A percentile compares a stretch with the other conserved stretches of the same genome.
Conservation (phyloP, 495 filamentous ascomycete species). For the Aspergillus cavernicola region DNA sequence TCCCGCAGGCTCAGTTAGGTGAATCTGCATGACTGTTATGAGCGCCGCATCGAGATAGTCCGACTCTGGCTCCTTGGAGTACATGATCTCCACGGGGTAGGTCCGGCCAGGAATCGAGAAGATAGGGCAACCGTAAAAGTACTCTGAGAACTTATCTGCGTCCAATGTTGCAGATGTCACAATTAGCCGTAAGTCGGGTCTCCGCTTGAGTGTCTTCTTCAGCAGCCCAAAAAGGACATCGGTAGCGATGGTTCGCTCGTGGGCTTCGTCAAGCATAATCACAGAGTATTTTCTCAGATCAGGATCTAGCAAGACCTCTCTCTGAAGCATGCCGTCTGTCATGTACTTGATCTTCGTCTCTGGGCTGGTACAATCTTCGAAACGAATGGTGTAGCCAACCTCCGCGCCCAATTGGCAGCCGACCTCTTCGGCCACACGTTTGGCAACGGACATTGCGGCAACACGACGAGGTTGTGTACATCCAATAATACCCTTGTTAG, state of each 20-base stretch:
- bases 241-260: slow-evolving; percentile 94
- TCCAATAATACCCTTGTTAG: slow-evolving; percentile 86
- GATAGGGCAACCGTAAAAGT: slow-evolving; percentile 92
- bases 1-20: slow-evolving; percentile 82
- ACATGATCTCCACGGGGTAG: slow-evolving; percentile 92
- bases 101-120: slow-evolving; percentile 95
- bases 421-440: slow-evolving; percentile 95
- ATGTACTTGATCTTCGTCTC: slow-evolving; percentile 98
- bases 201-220: slow-evolving; percentile 85
- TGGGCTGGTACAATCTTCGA: slow-evolving; percentile 89
- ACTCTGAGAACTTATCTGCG: slow-evolving; percentile 94
- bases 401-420: slow-evolving; percentile 86
- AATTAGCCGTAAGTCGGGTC: slow-evolving; percentile 88
- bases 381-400: slow-evolving; percentile 96
- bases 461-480: slow-evolving; percentile 98
- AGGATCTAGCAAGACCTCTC: slow-evolving; percentile 90
- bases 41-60: slow-evolving; percentile 97
- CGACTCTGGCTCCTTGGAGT: slow-evolving; percentile 87
- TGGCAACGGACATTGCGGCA: slow-evolving; percentile 94
- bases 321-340: slow-evolving; percentile 97
- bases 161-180: slow-evolving; percentile 95
- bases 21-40: slow-evolving; percentile 96
- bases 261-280: slow-evolving; percentile 98
- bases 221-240: slow-evolving; percentile 92
- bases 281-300: slow-evolving; percentile 84